A percentile compares a stretch with the other conserved stretches of the same genome.
Evolutionary conservation across 495 filamentous ascomycete genomes (phyloP).

Genomic region (Collariella sp.): DNA sequence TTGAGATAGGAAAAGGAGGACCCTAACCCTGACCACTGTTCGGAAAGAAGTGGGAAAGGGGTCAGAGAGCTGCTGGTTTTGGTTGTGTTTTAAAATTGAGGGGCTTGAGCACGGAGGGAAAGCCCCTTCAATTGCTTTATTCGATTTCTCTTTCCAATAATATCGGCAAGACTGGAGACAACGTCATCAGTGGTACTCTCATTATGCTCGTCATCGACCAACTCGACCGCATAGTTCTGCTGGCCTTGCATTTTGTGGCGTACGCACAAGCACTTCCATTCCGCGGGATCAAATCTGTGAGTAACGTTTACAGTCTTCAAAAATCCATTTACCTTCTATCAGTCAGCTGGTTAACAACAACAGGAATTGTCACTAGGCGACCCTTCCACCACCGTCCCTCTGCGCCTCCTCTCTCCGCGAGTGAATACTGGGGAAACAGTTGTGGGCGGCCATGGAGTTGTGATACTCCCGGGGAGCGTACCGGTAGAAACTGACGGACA

Average conservation of each 20-base stretch:
- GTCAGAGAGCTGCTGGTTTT: slow-evolving; percentile 1
- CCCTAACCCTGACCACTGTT: background rate
- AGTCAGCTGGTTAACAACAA: too few relatives aligned
- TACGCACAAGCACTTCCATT: background rate
- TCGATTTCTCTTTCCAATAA: too few relatives aligned
- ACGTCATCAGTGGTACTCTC: background rate
- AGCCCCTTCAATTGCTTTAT: too few relatives aligned
- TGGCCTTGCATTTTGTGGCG: background rate
- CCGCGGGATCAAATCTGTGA: background rate
- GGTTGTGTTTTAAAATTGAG: slow-evolving; percentile 1
- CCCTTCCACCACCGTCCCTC: too few relatives aligned
- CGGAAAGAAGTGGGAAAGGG: background rate
- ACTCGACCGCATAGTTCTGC: background rate
- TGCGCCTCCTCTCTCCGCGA: too few relatives aligned
- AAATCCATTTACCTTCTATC: too few relatives aligned
- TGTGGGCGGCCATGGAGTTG: background rate
- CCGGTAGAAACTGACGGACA: background rate
- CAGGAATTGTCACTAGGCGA: too few relatives aligned
- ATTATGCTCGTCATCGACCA: background rate
- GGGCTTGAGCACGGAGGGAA: too few relatives aligned
- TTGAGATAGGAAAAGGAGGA: background rate
- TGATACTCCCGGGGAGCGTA: background rate
- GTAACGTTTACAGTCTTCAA: background rate
- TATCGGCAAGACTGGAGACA: too few relatives aligned
- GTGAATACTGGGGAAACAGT: background rate